Evolutionary conservation across 208 protist species (phyloP).

Genomic region (Angomonas deanei): DNA sequence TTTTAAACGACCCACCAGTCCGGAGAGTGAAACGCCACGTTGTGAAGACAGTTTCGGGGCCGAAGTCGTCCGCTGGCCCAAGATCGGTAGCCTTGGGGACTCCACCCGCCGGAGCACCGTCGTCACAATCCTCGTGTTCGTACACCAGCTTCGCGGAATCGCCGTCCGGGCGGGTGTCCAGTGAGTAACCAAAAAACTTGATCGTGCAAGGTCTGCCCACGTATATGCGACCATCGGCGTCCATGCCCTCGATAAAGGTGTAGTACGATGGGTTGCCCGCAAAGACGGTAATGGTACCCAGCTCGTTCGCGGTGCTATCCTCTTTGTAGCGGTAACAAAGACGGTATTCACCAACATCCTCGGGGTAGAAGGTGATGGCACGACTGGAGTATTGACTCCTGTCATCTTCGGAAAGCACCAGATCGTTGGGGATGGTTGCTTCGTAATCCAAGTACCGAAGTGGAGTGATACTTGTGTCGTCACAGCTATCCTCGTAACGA

Average conservation of each 20-base stretch:
- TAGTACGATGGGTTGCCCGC: conserved; percentile 68
- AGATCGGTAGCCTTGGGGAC: conserved; percentile 47
- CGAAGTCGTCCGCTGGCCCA: conserved; percentile 55
- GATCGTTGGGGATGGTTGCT: conserved; percentile 12
- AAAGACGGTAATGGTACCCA: conserved; percentile 58
- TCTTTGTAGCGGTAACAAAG: conserved; percentile 38
- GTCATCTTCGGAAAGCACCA: conserved; percentile 10
- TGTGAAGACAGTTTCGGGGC: conserved; percentile 55
- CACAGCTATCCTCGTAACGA: conserved; percentile 16
- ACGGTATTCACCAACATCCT: conserved; percentile 31
- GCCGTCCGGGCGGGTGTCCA: conserved; percentile 56
- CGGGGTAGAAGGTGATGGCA: conserved; percentile 19
- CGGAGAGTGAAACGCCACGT: conserved; percentile 45
- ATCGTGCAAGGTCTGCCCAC: conserved; percentile 31
- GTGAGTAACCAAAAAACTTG: conserved; percentile 71
- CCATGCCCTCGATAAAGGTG: conserved; percentile 31
- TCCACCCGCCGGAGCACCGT: conserved; percentile 44
- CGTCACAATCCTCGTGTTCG: conserved; percentile 44
- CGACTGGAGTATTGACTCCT: conserved; percentile 15
- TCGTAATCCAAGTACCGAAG: conserved; percentile 24
- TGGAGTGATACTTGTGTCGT: conserved; percentile 5
- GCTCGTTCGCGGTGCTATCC: conserved; percentile 7
- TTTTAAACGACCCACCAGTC: conserved; percentile 50
- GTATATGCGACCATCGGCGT: conserved; percentile 29
- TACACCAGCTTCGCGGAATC: conserved; percentile 70